Base-by-base conservation (phyloP, 1,284 basidiomycete species). In the Naganishia albida region DNA sequence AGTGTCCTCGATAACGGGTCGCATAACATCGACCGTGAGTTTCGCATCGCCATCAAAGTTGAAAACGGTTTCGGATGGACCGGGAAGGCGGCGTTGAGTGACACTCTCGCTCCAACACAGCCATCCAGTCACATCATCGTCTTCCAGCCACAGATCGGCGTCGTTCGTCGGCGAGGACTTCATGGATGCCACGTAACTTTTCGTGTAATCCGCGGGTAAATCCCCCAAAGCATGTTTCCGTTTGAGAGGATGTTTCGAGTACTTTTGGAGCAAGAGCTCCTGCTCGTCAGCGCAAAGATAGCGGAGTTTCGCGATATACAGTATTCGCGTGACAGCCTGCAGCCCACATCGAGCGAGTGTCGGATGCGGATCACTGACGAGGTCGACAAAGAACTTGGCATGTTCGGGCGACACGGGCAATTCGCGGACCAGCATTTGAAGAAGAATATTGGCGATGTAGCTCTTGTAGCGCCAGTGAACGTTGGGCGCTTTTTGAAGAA, bases 71-170 rank as follows among this genome's bases (percentile, higher is more conserved):
- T 81, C 79, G 44, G 82, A 82, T 60, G 81, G 84, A 7, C 78
- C 72, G 71, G 83, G 73, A 68, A 82, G 72, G 4, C 77, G 76
- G 73, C 93, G 92, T 38, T 85, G 91, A 72, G 88, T 87, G 65
- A 93, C 82, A 43, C 81, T 82, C 53, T 85, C 79, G 40, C 86
- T 83, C 93, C 94, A 97, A 0, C 87, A 82, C 57, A 98, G 80
- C 83, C 95, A 97, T 1, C 94, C 95, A 1, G 88, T 90, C 53
- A 83, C 80, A 25, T 88, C 81, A 75, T 93, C 91, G 80, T 98
- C 95, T 64, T 76, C 70, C n/a, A 81, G 70, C 26, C 75, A 66
- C 0, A 74, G 74, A 20, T 72, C 62, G 4, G 68, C 67, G 48
- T 77, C 75, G 70, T 38, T 44, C 18, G 43, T 71, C 68, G 3